Evolutionary conservation across 176 grass and related monocot species (phyloP).

Genomic region (Olyra latifolia): DNA sequence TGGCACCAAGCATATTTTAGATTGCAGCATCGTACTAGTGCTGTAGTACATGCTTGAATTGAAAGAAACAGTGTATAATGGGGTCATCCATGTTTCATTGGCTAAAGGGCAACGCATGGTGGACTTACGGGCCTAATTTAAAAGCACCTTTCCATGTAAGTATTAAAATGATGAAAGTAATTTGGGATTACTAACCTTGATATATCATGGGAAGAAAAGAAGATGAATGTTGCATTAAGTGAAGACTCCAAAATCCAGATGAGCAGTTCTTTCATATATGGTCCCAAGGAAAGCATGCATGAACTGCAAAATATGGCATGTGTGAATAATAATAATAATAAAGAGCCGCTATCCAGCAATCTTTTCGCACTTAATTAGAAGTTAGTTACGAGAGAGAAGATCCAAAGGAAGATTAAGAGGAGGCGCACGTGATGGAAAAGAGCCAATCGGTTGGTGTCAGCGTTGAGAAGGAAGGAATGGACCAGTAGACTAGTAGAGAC

Average conservation of each 20-base stretch:
- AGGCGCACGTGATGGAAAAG: slow-evolving; percentile 10
- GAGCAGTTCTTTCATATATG: neutral
- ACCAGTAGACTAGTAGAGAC: slow-evolving; percentile 15
- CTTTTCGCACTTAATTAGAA: neutral
- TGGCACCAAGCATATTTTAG: neutral
- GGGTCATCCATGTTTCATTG: neutral
- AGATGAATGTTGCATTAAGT: neutral
- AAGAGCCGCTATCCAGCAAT: neutral
- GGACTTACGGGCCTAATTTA: neutral
- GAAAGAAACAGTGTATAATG: slow-evolving; percentile 14
- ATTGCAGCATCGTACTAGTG: neutral
- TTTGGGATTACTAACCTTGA: too few relatives aligned
- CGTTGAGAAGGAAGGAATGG: slow-evolving; percentile 20
- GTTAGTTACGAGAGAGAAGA: neutral
- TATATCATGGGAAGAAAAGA: neutral
- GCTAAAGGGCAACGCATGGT: neutral
- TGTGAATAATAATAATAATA: neutral
- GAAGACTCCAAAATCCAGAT: neutral
- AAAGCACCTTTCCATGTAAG: too few relatives aligned
- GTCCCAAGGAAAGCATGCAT: neutral
- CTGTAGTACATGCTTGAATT: neutral
- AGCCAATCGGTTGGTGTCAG: slow-evolving; percentile 25
- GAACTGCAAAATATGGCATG: neutral
- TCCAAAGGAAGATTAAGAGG: neutral
- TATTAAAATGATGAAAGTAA: neutral